Conservation (phyloP, 805 yeast species). For the Candida maesae region DNA sequence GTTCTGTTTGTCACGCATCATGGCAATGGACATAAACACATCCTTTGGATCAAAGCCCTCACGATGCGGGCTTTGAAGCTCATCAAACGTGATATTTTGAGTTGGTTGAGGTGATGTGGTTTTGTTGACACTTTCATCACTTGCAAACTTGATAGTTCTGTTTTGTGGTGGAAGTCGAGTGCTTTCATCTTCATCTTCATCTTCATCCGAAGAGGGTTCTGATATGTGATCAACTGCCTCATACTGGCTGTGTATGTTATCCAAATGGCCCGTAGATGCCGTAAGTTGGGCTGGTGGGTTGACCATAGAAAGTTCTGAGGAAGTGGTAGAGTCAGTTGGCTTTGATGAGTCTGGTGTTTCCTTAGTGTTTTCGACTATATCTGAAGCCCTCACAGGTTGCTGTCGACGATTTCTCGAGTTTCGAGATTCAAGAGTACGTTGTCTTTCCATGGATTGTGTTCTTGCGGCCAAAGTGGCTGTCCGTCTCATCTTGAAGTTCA, state of each 20-base stretch:
- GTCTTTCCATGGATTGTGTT: constrained; percentile 29
- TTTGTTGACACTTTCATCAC: not conserved
- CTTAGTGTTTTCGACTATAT: no score
- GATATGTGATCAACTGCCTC: constrained; percentile 19
- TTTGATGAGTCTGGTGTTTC: constrained; percentile 7
- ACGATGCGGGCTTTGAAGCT: constrained; percentile 26
- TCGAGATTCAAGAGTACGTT: constrained; percentile 15
- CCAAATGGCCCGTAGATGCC: constrained; percentile 9
- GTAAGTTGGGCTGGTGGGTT: constrained; percentile 5
- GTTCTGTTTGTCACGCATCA: constrained; percentile 59
- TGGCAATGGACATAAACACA: constrained; percentile 76
- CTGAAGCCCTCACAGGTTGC: not conserved
- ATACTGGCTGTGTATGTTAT: no score
- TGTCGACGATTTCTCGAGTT: not conserved
- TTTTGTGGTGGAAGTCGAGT: constrained; percentile 8
- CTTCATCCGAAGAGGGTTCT: constrained; percentile 27
- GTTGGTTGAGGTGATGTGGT: not conserved
- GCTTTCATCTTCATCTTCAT: constrained; percentile 19
- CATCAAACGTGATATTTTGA: constrained; percentile 21
- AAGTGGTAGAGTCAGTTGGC: constrained; percentile 10
- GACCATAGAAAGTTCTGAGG: constrained; percentile 15
- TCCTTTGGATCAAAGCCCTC: constrained; percentile 75
- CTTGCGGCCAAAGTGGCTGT: constrained; percentile 66
- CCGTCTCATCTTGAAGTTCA: constrained; percentile 78
- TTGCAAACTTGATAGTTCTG: constrained; percentile 10